A percentile compares a stretch with the other conserved stretches of the same genome.
Conservation (phyloP, 2,329 filamentous ascomycete genomes). For the Purpureocillium takamizusanense region DNA sequence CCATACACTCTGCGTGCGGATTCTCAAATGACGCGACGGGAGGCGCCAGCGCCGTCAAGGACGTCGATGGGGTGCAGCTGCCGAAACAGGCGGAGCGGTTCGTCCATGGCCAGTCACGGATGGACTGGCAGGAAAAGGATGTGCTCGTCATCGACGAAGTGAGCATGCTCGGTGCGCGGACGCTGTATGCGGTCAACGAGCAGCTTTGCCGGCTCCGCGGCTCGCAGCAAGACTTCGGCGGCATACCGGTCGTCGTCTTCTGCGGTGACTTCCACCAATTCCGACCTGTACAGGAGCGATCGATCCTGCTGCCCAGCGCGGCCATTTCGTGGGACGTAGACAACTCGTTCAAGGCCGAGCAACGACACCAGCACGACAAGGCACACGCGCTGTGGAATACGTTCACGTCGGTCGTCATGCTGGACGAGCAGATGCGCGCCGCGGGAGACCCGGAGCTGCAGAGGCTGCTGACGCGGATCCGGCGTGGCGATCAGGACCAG, state of each 20-base stretch:
- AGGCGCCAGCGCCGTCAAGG: background rate
- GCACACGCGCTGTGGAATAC: background rate
- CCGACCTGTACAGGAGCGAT: background rate
- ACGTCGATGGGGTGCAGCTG: background rate
- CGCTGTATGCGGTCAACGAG: conserved; percentile 2
- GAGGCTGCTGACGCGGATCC: conserved; percentile 2
- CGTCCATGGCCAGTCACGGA: background rate
- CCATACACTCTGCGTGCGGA: conserved; percentile 6
- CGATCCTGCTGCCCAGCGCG: background rate
- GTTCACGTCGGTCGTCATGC: background rate
- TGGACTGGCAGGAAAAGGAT: conserved; percentile 3
- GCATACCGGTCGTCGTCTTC: conserved; percentile 2
- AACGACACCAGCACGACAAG: conserved; percentile 1
- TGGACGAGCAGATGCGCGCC: conserved; percentile 1
- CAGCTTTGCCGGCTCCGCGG: conserved; percentile 1
- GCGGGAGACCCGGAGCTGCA: conserved; percentile 1
- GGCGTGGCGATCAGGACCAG: conserved; percentile 1
- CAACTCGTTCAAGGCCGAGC: conserved; percentile 1
- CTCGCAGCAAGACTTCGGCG: conserved; percentile 2
- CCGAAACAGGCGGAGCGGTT: background rate
- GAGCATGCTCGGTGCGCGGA: conserved; percentile 2
- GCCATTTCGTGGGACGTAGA: background rate
- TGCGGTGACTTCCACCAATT: conserved; percentile 4
- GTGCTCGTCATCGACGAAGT: conserved; percentile 4
- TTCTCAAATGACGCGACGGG: conserved; percentile 3